These are phyloP conservation scores for Moesziomyces globuligerus DNA, from an alignment of 1,284 basidiomycete species.

Conservation along the genomic window DNA sequence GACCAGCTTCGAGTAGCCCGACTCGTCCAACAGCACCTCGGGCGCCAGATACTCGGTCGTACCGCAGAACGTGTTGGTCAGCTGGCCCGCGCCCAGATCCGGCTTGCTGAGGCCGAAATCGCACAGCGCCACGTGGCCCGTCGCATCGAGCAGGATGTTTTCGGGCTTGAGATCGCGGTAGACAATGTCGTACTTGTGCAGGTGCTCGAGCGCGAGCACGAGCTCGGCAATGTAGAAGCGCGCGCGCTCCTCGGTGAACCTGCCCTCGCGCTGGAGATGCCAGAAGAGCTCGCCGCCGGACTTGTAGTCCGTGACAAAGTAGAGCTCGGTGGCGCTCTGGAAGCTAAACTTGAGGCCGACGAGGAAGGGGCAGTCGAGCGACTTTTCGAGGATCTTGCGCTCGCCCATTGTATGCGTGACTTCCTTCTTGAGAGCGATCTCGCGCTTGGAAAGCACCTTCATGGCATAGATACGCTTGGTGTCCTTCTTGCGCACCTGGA, in stretches of 20 bases:
- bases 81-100: conserved; percentile 88
- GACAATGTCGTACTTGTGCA: conserved; percentile 97
- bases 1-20: conserved; percentile 97
- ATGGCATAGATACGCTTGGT: conserved; percentile 99
- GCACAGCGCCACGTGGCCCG: conserved; percentile 96
- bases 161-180: conserved; percentile 98
- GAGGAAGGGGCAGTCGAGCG: conserved; percentile 93
- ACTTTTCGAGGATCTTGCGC: conserved; percentile 96
- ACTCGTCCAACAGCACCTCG: conserved; percentile 97
- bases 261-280: conserved; percentile 94
- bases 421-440: conserved; percentile 98
- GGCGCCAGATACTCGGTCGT: conserved; percentile 90
- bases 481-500: conserved; percentile 97
- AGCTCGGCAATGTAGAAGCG: conserved; percentile 97
- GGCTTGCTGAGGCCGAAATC: conserved; percentile 98
- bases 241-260: conserved; percentile 91
- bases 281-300: conserved; percentile 96
- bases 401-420: conserved; percentile 99
- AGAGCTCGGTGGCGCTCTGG: conserved; percentile 94
- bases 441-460: conserved; percentile 98
- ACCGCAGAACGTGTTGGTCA: conserved; percentile 97
- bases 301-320: conserved; percentile 99
- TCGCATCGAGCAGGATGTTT: conserved; percentile 96
- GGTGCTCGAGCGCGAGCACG: conserved; percentile 90
- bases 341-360: conserved; percentile 99